Base-by-base conservation (phyloP, 2,329 filamentous ascomycete genomes). In the Aspergillus texensis region DNA sequence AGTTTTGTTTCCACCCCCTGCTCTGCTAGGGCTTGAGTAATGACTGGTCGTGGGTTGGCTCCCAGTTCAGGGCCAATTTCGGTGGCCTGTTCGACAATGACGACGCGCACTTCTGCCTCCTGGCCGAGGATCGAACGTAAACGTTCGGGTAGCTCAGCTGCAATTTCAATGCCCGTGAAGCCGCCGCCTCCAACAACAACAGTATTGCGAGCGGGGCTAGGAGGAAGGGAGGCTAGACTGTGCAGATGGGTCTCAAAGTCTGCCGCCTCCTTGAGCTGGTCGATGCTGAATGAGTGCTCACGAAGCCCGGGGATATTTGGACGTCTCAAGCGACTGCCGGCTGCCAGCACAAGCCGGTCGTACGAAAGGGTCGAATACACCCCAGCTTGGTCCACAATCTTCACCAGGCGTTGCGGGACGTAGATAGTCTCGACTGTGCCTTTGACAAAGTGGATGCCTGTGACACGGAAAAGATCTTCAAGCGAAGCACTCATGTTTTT, bases 311-410 rank as follows among this genome's bases (percentile, higher is more conserved):
- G 0, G 1, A 80, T 67, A 0, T 59, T 56, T 0, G 79, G 78
- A 4, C 66, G 70, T 0, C 70, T 52, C 2, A 80, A 64, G 3
- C 63, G 53, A 53, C 79, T 80, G 1, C 79, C 78, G 0, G 78
- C 74, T 0, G 79, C 77, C 0, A 81, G 63, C 1, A 81, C 65
- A 3, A 81, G 72, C 1, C 76, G 71, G 57, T 75, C 68, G 28
- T 78, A 81, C 4, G 60, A 8, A 11, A 78, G 56, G 6, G 26
- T 65, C 3, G 65, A 59, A 1, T 56, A 16, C 1, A 8, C 2
- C 1, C 70, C 71, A 0, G 64, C 28, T 1, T 39, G 0, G 8
- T 64, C 63, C 26, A 26, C 54, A 12, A 67, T 60, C 0, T 62
- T 46, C 2, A 79, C 64, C 0, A 28, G 66, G 12, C 73, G 69